Evolutionary conservation across 2,329 filamentous ascomycete species (phyloP).

Genomic region (Calcarisporium arbuscula): DNA sequence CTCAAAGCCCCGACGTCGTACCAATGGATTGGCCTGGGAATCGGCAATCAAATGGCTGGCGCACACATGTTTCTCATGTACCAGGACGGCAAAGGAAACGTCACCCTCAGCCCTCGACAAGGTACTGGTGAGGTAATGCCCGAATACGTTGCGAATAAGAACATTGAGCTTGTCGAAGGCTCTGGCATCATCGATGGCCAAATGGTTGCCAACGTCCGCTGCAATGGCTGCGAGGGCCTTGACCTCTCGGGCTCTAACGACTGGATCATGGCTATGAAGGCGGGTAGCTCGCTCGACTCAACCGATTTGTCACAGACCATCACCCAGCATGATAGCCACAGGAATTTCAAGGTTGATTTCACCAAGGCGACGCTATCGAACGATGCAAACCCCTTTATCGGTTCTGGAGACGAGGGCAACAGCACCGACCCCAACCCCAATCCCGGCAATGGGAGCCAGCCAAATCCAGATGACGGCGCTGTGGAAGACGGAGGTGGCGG

Average conservation of each 20-base stretch:
- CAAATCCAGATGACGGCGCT: conserved; percentile 8
- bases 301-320: conserved; percentile 34
- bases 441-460: conserved; percentile 9
- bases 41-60: conserved; percentile 47
- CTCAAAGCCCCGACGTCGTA: conserved; percentile 47
- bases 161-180: conserved; percentile 49
- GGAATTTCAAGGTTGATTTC: conserved; percentile 42
- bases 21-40: conserved; percentile 53
- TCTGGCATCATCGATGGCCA: conserved; percentile 46
- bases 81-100: conserved; percentile 48
- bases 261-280: conserved; percentile 53
- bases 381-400: conserved; percentile 48
- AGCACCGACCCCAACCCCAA: conserved; percentile 6
- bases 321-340: conserved; percentile 37
- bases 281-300: conserved; percentile 38
- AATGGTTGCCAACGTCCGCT: conserved; percentile 56
- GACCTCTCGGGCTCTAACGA: conserved; percentile 31
- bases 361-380: conserved; percentile 36
- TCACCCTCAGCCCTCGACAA: conserved; percentile 53
- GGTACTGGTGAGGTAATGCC: conserved; percentile 44
- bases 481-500: conserved; percentile 5
- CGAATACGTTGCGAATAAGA: conserved; percentile 32
- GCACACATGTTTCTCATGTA: conserved; percentile 60
- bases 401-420: conserved; percentile 7
- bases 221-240: conserved; percentile 45